These are phyloP conservation scores for Boletus rex-veris DNA, from an alignment of 768 basidiomycete species.

Conservation along the genomic window DNA sequence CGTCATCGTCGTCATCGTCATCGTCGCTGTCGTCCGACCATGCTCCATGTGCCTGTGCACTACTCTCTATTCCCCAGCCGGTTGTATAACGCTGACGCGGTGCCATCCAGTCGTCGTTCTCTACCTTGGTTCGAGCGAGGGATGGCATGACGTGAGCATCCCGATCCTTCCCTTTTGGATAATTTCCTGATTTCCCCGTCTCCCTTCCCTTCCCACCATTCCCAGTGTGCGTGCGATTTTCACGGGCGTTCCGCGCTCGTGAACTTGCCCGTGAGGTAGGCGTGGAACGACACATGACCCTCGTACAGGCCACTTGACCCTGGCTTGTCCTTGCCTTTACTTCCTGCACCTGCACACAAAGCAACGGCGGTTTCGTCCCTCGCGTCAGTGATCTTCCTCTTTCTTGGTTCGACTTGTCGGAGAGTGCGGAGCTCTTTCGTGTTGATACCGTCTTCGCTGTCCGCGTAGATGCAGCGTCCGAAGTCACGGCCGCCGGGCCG, in stretches of 20 bases:
- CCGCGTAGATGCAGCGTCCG: constrained; percentile 22
- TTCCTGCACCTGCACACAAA: constrained; percentile 33
- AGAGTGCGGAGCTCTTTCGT: constrained; percentile 23
- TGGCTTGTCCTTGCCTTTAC: constrained; percentile 25
- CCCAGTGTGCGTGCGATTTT: constrained; percentile 8
- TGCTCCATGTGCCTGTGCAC: constrained; percentile 11
- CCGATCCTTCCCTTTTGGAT: constrained; percentile 28
- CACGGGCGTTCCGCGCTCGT: constrained; percentile 31
- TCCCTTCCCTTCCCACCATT: constrained; percentile 26
- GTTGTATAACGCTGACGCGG: constrained; percentile 33
- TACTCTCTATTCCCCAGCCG: constrained; percentile 30
- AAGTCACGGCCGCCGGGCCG: constrained; percentile 33
- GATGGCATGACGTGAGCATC: constrained; percentile 48
- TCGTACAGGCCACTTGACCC: constrained; percentile 45
- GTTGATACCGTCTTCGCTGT: constrained; percentile 21
- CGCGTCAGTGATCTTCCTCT: constrained; percentile 11
- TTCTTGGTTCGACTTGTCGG: constrained; percentile 26
- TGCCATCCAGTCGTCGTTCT: constrained; percentile 53
- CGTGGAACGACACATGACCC: constrained; percentile 67
- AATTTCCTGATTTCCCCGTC: constrained; percentile 15
- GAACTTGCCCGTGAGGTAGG: constrained; percentile 63
- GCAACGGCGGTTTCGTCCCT: constrained; percentile 30
- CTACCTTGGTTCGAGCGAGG: constrained; percentile 56
- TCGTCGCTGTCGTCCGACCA: constrained; percentile 30
- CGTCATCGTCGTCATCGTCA: constrained; percentile 38